Evolutionary conservation across 129 eudicot species (phyloP), one percentile per base, ranked within the genome.

Genomic region (Lactuca sativa): DNA sequence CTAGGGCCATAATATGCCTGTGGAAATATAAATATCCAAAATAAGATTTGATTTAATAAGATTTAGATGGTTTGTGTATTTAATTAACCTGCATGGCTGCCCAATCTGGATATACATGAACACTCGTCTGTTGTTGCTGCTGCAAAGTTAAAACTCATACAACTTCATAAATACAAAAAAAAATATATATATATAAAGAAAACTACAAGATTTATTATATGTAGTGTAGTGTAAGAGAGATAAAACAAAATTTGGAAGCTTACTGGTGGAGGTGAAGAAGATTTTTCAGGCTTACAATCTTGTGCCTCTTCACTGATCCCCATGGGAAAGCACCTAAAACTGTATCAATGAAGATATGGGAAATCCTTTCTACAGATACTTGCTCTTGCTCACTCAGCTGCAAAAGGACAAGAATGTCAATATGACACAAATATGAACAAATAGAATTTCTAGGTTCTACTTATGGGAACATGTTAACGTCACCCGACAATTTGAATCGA

Each of bases 1-100:
- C 96, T 84, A 21, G 85, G 95, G 71, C 96, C 96, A 71, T 92
- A 92, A 74, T 83, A 92, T 68, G 96, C 98, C 98, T 92, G 83
- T 68, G 54, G 60, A 18, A 51, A 30, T 67, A 13, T 18, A 12
- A 44, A 61, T 7, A 25, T 32, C 14, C 67, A 33, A 33, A 17
- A 59, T 52, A 49, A 43, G 7, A 63, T 15, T 14, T 14, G 59
- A 9, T 4, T 48, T 47, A 47, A 2, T 12, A 47, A 62, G 54
- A 6, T 51, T 55, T 47, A 12, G 38, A 12, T 1, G 12, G 12
- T 47, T 47, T 11, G n/a, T 10, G 3, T 47, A 12, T 11, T 47
- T 10, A 47, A 47, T 47, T 11, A 69, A 92, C 98, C 96, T 92
- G 98, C 92, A 89, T 89, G 64, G 96, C 83, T 11, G 95, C 88